Evolutionary conservation across 345 rosid genomes (phyloP).

Genomic region (Heritiera fomes): DNA sequence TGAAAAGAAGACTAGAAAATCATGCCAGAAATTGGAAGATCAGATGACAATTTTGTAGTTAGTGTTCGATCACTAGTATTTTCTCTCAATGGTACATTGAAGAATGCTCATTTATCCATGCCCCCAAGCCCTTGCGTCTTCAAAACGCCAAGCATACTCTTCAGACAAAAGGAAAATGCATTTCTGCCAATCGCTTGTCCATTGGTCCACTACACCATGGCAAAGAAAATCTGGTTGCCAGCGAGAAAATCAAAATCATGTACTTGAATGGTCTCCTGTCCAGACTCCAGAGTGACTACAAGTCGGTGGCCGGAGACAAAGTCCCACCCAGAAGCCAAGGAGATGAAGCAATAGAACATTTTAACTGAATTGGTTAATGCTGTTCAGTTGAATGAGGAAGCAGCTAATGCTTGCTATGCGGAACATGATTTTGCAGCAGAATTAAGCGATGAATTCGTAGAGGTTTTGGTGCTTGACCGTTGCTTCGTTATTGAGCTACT

Average conservation of each 20-base stretch:
- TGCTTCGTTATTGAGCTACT: conserved; percentile 36
- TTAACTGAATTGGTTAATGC: too few species aligned
- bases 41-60: not conserved
- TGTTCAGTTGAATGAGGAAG: not conserved
- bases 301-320: too few species aligned
- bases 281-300: too few species aligned
- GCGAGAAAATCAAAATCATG: conserved; percentile 24
- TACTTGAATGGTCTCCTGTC: too few species aligned
- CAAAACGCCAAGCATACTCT: conserved; percentile 29
- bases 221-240: not conserved
- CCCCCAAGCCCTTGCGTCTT: conserved; percentile 21
- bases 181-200: conserved; percentile 30
- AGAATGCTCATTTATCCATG: not conserved
- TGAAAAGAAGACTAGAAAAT: too few species aligned
- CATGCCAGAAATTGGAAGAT: not conserved
- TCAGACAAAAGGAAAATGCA: conserved; percentile 21
- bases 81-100: not conserved
- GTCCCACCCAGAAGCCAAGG: too few species aligned
- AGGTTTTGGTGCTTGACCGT: conserved; percentile 29
- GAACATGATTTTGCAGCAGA: conserved; percentile 22
- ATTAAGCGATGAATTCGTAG: not conserved
- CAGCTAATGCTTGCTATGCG: conserved; percentile 27
- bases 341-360: too few species aligned
- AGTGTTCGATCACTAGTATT: not conserved
- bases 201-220: conserved; percentile 32